phyloP scores from a whole-genome alignment of 192 early-diverging fungal genomes.

The Coemansia javaensis region DNA sequence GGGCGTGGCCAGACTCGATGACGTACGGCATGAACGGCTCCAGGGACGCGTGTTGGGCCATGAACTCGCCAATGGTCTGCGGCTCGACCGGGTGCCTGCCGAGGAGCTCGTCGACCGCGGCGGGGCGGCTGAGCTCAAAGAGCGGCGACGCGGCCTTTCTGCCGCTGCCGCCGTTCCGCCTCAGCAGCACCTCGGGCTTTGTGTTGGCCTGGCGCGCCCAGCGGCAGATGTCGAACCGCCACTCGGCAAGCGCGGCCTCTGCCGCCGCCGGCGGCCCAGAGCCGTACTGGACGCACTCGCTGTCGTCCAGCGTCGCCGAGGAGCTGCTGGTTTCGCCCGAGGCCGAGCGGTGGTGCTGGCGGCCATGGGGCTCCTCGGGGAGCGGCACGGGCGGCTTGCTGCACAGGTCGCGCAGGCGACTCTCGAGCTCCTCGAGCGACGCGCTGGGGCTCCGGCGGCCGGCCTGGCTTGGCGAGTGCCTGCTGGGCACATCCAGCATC shows the following conservation, averaged over 20 bases:
- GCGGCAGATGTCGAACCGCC: constrained; percentile 25
- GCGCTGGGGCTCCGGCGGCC: neutral
- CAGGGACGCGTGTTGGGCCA: constrained; percentile 19
- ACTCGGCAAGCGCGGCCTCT: neutral
- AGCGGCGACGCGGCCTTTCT: constrained; percentile 5
- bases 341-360: neutral
- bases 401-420: neutral
- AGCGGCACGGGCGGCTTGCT: neutral
- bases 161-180: constrained; percentile 7
- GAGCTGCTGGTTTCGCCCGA: neutral
- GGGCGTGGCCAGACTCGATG: constrained; percentile 13
- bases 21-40: constrained; percentile 22
- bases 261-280: neutral
- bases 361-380: neutral
- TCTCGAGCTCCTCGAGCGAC: constrained; percentile 5
- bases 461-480: neutral
- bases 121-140: constrained; percentile 17
- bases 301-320: neutral
- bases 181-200: constrained; percentile 22
- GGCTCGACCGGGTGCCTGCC: constrained; percentile 8
- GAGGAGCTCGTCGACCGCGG: constrained; percentile 19
- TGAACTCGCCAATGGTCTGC: constrained; percentile 24
- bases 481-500: too few relatives aligned
- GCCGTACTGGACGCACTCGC: too few relatives aligned
- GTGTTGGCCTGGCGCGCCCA: constrained; percentile 16